A percentile compares a stretch with the other conserved stretches of the same genome.
Evolutionary conservation across 192 early-diverging fungal genomes (phyloP).

Genomic region (Coemansia sp.): DNA sequence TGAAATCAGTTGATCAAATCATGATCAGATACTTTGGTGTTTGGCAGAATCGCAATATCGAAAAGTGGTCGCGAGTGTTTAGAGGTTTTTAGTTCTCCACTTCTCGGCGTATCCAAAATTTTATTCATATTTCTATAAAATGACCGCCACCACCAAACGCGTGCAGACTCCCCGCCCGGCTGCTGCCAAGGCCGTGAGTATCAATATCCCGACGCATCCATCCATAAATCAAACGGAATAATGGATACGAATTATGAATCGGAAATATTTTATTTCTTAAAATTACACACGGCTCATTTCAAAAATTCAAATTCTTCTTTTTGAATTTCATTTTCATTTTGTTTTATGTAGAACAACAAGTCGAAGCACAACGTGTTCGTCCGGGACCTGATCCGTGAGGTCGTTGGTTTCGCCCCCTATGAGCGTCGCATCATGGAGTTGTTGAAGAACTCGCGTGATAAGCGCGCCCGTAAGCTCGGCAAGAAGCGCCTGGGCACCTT

Average conservation of each 20-base stretch:
- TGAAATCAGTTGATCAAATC: not conserved
- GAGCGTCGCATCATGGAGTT: constrained; percentile 99
- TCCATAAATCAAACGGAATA: constrained; percentile 11
- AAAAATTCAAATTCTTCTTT: not conserved
- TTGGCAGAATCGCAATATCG: not conserved
- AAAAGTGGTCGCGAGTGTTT: not conserved
- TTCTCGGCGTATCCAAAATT: constrained; percentile 13
- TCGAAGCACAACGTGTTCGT: constrained; percentile 89
- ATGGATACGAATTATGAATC: constrained; percentile 5
- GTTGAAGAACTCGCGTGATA: constrained; percentile 99
- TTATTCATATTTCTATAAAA: not conserved
- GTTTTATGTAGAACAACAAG: constrained; percentile 51
- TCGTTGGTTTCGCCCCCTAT: constrained; percentile 96
- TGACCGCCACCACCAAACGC: constrained; percentile 60
- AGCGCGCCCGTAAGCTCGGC: constrained; percentile 98
- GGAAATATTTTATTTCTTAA: not conserved
- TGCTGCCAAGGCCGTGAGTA: constrained; percentile 43
- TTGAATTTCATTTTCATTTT: not conserved
- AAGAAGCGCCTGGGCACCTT: constrained; percentile 98
- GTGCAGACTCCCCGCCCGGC: constrained; percentile 33
- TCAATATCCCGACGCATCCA: constrained; percentile 2
- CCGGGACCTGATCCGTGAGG: constrained; percentile 93
- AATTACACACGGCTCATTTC: no score
- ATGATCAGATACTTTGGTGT: not conserved
- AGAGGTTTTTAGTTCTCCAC: not conserved